Evolutionary conservation across 495 filamentous ascomycete species (phyloP).

Genomic region (Tirmania nivea): DNA sequence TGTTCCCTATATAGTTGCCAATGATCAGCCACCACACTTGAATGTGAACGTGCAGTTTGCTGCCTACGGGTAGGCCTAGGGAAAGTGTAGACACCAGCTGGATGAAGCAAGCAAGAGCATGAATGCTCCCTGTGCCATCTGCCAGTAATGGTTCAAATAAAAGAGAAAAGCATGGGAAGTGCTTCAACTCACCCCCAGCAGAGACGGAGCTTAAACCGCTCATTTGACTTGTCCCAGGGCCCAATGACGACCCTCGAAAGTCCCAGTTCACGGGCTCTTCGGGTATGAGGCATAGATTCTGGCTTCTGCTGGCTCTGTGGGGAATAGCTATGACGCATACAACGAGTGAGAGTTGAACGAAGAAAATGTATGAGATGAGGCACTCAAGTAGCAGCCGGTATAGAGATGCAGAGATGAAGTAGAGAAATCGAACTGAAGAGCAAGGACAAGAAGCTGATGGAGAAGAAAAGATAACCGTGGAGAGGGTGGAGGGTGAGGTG

Average conservation of each 20-base stretch:
- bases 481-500: not conserved
- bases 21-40: not conserved
- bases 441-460: not conserved
- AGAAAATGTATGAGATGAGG: not conserved
- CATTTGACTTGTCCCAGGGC: not conserved
- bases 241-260: not conserved
- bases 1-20: not conserved
- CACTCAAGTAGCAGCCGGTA: not conserved
- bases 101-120: no score
- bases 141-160: no score
- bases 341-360: not conserved
- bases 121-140: no score
- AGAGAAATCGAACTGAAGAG: not conserved
- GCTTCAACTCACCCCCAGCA: not conserved
- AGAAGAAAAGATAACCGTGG: not conserved
- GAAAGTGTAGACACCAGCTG: no score
- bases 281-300: not conserved
- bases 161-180: not conserved
- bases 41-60: no score
- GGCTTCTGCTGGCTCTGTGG: not conserved
- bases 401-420: not conserved
- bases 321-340: not conserved
- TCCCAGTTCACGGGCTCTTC: not conserved
- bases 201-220: not conserved
- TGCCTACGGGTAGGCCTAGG: no score